Evolutionary conservation across 768 basidiomycete genomes (phyloP).

Genomic region (Hygrophoropsis aurantiaca): DNA sequence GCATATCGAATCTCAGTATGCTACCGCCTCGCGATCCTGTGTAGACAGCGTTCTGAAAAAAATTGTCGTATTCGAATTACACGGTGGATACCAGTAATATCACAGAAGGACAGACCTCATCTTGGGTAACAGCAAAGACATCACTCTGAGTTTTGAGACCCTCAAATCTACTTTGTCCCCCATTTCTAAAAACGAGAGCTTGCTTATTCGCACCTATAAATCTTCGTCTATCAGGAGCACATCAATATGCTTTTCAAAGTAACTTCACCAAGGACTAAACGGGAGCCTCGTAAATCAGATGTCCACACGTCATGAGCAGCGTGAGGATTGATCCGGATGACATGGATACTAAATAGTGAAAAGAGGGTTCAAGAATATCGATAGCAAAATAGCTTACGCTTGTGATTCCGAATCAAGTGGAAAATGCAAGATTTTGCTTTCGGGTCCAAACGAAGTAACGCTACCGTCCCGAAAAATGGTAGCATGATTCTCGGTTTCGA

Average conservation of each 20-base stretch:
- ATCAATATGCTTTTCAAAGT: not conserved
- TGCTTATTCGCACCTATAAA: conserved; percentile 52
- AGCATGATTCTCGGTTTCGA: not conserved
- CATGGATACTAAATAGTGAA: conserved; percentile 9
- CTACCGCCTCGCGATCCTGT: conserved; percentile 61
- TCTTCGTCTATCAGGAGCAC: conserved; percentile 1
- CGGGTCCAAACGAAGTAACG: conserved; percentile 56
- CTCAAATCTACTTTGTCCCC: conserved; percentile 32
- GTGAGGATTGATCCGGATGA: conserved; percentile 34
- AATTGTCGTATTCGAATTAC: not conserved
- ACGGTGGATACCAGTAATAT: conserved; percentile 11
- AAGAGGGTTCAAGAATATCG: not conserved
- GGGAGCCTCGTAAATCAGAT: conserved; percentile 46
- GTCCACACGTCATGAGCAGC: conserved; percentile 56
- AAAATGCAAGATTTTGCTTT: conserved; percentile 42
- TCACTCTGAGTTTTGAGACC: conserved; percentile 57
- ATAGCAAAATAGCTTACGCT: conserved; percentile 32
- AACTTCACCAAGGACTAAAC: conserved; percentile 52
- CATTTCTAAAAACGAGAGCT: conserved; percentile 53
- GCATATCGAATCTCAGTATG: conserved; percentile 58
- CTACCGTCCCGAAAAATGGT: too few species aligned
- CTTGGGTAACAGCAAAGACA: conserved; percentile 59
- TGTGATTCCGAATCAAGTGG: conserved; percentile 42
- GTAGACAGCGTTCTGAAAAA: conserved; percentile 47
- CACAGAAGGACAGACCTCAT: conserved; percentile 36